Percentiles rank a stretch among this genome's conserved stretches.
Conservation (phyloP, 345 rosid species). For the Salix suchowensis region DNA sequence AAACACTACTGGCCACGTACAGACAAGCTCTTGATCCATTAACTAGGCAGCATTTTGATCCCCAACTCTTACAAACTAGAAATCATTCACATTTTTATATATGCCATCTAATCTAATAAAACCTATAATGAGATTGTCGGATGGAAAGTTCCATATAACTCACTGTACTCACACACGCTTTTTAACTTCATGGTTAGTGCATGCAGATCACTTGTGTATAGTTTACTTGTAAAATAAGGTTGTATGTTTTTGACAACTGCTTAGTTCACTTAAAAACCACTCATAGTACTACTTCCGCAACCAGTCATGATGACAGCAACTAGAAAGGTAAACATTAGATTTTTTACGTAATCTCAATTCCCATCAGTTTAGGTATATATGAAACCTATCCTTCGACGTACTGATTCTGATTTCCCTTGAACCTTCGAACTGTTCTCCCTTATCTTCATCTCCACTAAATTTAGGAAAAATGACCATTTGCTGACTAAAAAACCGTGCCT, state of each 20-base stretch:
- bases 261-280: neutral
- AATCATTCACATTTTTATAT: neutral
- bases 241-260: neutral
- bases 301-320: neutral
- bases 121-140: too few relatives aligned
- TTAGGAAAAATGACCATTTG: too few relatives aligned
- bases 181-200: neutral
- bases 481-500: too few relatives aligned
- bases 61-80: neutral
- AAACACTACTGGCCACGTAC: neutral
- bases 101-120: too few relatives aligned
- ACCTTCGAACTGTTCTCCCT: too few relatives aligned
- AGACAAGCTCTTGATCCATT: neutral
- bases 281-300: neutral
- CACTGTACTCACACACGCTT: too few relatives aligned
- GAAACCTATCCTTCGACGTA: too few relatives aligned
- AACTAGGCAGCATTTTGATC: neutral
- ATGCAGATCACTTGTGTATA: neutral
- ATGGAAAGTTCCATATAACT: too few relatives aligned
- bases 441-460: too few relatives aligned
- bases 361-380: too few relatives aligned
- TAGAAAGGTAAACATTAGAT: neutral
- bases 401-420: too few relatives aligned
- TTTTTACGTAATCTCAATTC: neutral
- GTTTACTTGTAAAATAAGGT: neutral